Evolutionary conservation across 2,329 filamentous ascomycete genomes (phyloP).

Genomic region (Tolypocladium tropicale): DNA sequence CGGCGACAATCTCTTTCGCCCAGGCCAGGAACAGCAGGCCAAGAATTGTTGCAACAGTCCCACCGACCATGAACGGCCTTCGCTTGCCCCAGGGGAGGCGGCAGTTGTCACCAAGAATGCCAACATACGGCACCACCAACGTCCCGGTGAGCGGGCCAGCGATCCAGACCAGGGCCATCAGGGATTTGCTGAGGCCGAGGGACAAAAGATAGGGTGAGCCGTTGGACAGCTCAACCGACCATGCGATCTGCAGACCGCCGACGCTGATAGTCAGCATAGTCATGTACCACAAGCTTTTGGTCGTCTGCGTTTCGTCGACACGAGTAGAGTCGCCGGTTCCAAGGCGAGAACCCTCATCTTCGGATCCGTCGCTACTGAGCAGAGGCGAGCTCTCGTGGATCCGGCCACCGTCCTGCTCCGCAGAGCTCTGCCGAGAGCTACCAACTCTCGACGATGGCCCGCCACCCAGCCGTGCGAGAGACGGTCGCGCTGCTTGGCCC

Average conservation of each 20-base stretch:
- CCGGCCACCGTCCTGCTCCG: slow-evolving; percentile 9
- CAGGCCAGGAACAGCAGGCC: slow-evolving; percentile 63
- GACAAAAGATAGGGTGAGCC: slow-evolving; percentile 78
- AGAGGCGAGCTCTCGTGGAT: slow-evolving; percentile 21
- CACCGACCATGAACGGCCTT: slow-evolving; percentile 71
- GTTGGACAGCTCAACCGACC: slow-evolving; percentile 91
- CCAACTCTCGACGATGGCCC: neutral
- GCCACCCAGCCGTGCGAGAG: neutral
- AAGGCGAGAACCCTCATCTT: neutral
- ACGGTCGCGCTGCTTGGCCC: neutral
- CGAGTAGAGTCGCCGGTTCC: neutral
- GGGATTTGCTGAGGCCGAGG: slow-evolving; percentile 70
- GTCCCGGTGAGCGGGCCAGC: slow-evolving; percentile 70
- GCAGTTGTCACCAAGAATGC: slow-evolving; percentile 72
- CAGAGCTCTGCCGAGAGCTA: neutral
- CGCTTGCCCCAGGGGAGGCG: slow-evolving; percentile 65
- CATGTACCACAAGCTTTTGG: slow-evolving; percentile 79
- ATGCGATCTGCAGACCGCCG: slow-evolving; percentile 84
- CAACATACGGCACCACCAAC: slow-evolving; percentile 73
- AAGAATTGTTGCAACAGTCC: slow-evolving; percentile 54
- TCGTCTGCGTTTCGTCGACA: slow-evolving; percentile 37
- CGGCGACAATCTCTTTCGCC: slow-evolving; percentile 61
- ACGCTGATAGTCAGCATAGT: slow-evolving; percentile 78
- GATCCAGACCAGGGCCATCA: slow-evolving; percentile 79
- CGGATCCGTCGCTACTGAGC: slow-evolving; percentile 7